A percentile compares a stretch with the other conserved stretches of the same genome.
Evolutionary conservation across 2,329 filamentous ascomycete genomes (phyloP).

Genomic region (Ceratocystis cacaofunesta): DNA sequence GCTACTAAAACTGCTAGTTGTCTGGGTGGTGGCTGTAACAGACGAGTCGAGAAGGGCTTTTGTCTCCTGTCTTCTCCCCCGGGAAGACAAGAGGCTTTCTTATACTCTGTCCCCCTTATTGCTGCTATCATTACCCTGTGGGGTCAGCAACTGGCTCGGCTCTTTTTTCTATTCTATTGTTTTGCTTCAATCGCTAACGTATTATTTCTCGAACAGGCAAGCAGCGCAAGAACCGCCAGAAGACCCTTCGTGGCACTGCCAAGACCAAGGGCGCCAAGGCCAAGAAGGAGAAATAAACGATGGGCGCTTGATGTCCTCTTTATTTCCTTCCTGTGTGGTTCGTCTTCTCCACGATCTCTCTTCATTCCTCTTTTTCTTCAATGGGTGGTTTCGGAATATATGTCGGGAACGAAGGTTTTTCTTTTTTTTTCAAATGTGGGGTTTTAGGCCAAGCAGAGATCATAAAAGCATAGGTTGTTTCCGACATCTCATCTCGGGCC

Average conservation of each 20-base stretch:
- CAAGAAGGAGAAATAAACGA: conserved; percentile 82
- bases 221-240: conserved; percentile 99
- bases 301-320: conserved; percentile 13
- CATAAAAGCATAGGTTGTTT: conserved; percentile 5
- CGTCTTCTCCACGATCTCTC: neutral
- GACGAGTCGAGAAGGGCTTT: conserved; percentile 17
- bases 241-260: conserved; percentile 94
- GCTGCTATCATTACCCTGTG: neutral
- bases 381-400: neutral
- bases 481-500: neutral
- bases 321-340: conserved; percentile 10
- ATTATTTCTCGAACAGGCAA: conserved; percentile 54
- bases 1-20: neutral
- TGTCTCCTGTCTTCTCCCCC: conserved; percentile 12
- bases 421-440: neutral
- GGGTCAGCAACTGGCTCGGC: too few species aligned
- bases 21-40: conserved; percentile 11
- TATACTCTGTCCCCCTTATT: conserved; percentile 8
- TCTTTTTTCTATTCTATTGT: neutral
- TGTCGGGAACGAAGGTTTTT: neutral
- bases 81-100: conserved; percentile 17
- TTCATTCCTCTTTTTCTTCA: conserved; percentile 1
- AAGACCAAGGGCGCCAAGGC: conserved; percentile 93
- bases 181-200: conserved; percentile 8
- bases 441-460: neutral